These are phyloP conservation scores for Lachancea mirantina DNA, from an alignment of 805 yeast genomes.

Conservation along the genomic window DNA sequence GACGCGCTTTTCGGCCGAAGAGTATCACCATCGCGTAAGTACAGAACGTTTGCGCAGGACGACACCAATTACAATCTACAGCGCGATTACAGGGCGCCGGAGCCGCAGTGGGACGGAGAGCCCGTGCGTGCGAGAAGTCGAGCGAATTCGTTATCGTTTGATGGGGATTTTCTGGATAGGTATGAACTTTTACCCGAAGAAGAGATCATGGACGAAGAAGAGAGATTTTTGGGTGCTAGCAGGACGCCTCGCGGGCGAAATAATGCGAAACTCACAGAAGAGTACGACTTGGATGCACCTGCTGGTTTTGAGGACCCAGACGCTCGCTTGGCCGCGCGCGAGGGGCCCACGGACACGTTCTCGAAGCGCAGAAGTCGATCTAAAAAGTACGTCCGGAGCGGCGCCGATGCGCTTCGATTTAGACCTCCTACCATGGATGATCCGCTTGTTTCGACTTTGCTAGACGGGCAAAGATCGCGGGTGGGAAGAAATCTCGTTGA, in stretches of 20 bases:
- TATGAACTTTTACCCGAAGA: constrained; percentile 23
- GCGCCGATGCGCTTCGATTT: constrained; percentile 11
- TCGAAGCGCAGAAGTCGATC: constrained; percentile 12
- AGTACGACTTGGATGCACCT: too few relatives aligned
- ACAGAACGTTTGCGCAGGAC: constrained; percentile 22
- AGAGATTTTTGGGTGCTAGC: constrained; percentile 2
- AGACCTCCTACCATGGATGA: constrained; percentile 18
- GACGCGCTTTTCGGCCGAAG: constrained; percentile 28
- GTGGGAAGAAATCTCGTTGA: neutral
- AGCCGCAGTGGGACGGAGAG: constrained; percentile 5
- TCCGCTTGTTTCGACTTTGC: constrained; percentile 21
- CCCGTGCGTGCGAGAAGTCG: constrained; percentile 8
- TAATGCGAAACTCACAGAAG: too few relatives aligned
- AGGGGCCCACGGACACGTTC: constrained; percentile 24
- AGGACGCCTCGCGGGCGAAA: constrained; percentile 9
- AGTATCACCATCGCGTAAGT: constrained; percentile 26
- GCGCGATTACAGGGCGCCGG: constrained; percentile 2
- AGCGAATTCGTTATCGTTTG: constrained; percentile 23
- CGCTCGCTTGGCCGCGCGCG: neutral
- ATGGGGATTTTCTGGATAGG: constrained; percentile 18
- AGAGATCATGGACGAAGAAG: constrained; percentile 6
- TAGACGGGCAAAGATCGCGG: constrained; percentile 9
- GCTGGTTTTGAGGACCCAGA: neutral
- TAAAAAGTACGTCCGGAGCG: neutral
- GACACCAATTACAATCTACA: constrained; percentile 20